A percentile compares a stretch with the other conserved stretches of the same genome.
Conservation (phyloP, 345 rosid species). For the Excoecaria cochinchinensis region DNA sequence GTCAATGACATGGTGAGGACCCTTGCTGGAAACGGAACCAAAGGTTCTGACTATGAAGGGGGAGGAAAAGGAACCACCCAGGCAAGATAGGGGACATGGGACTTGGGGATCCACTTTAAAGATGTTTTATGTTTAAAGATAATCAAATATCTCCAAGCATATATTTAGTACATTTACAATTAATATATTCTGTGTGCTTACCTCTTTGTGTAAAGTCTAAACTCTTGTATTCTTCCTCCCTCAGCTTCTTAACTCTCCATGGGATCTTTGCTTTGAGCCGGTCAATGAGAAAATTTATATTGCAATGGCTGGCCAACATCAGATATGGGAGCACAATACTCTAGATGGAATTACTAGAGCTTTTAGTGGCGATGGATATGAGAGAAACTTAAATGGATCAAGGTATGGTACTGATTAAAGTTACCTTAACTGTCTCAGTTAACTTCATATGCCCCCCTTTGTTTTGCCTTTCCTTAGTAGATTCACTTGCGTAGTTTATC, state of each 20-base stretch:
- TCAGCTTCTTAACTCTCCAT: slow-evolving; percentile 93
- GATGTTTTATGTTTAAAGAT: slow-evolving; percentile 9
- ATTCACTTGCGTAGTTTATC: background rate
- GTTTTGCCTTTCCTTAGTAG: background rate
- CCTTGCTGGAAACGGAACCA: slow-evolving; percentile 92
- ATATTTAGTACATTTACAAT: background rate
- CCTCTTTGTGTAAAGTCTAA: slow-evolving; percentile 13
- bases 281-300: slow-evolving; percentile 68
- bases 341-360: slow-evolving; percentile 61
- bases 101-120: slow-evolving; percentile 4
- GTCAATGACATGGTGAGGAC: slow-evolving; percentile 71
- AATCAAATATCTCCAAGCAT: background rate
- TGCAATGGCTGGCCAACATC: slow-evolving; percentile 99
- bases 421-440: background rate
- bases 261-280: slow-evolving; percentile 86
- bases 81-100: slow-evolving; percentile 41
- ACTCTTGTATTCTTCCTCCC: slow-evolving; percentile 13
- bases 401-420: slow-evolving; percentile 40
- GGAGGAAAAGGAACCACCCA: slow-evolving; percentile 70
- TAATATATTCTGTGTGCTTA: slow-evolving; percentile 10
- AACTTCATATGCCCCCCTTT: background rate
- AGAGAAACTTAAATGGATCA: slow-evolving; percentile 88
- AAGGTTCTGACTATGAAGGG: slow-evolving; percentile 89
- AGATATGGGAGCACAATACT: slow-evolving; percentile 81
- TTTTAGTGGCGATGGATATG: slow-evolving; percentile 91